Conservation (phyloP, 495 filamentous ascomycete genomes). For the Neurospora sp. region DNA sequence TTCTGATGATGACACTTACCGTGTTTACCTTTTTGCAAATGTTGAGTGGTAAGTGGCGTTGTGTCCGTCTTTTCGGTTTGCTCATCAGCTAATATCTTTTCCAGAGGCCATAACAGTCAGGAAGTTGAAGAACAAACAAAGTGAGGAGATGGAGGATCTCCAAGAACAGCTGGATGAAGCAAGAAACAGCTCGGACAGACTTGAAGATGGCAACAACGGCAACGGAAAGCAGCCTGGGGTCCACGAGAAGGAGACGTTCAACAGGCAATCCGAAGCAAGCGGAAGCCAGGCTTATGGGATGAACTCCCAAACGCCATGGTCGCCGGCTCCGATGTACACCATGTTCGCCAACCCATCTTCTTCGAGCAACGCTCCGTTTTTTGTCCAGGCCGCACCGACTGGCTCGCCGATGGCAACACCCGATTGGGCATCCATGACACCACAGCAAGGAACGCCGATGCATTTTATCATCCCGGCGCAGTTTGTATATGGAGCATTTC, state of each 20-base stretch:
- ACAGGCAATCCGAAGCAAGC: background rate
- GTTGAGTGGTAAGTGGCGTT: slow-evolving; percentile 17
- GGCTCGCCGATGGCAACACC: background rate
- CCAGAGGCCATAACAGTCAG: background rate
- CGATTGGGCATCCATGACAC: background rate
- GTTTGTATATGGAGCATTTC: background rate
- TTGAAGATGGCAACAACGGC: background rate
- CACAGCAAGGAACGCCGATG: background rate
- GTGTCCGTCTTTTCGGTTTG: background rate
- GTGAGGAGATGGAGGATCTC: background rate
- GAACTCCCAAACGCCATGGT: background rate
- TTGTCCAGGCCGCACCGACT: background rate
- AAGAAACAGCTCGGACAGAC: background rate
- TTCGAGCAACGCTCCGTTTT: background rate
- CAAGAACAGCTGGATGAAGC: background rate
- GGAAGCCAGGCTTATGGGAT: background rate
- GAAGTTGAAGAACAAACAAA: background rate
- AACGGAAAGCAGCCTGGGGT: background rate
- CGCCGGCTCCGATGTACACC: background rate
- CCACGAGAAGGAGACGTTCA: background rate
- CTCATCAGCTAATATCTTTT: background rate
- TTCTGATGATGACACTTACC: slow-evolving; percentile 19
- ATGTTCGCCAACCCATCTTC: background rate
- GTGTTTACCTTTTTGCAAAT: slow-evolving; percentile 23
- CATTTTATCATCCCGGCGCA: background rate